Evolutionary conservation across 495 filamentous ascomycete genomes (phyloP).

Genomic region (Letharia columbiana): DNA sequence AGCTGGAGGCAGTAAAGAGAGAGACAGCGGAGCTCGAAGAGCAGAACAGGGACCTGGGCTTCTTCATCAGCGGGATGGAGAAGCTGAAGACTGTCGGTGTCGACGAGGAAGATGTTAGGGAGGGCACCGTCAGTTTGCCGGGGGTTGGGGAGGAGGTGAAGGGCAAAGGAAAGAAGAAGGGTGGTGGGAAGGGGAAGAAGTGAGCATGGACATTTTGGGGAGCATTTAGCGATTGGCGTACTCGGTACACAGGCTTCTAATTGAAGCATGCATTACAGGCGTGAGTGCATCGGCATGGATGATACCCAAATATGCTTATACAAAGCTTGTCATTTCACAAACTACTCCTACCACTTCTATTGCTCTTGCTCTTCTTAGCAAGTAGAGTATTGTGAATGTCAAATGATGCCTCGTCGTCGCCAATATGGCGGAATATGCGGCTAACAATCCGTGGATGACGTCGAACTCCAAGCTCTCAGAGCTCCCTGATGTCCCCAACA

Average conservation of each 20-base stretch:
- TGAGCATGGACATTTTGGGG: constrained; percentile 10
- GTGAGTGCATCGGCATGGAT: background rate
- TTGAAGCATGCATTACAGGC: constrained; percentile 6
- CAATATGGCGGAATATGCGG: background rate
- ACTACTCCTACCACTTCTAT: background rate
- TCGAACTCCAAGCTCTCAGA: background rate
- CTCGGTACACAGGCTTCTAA: background rate
- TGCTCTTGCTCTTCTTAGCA: background rate
- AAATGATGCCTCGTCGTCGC: background rate
- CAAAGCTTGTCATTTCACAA: background rate
- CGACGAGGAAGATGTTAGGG: constrained; percentile 44
- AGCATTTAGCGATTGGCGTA: background rate
- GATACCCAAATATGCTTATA: background rate
- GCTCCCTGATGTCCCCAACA: background rate
- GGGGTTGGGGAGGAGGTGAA: constrained; percentile 28
- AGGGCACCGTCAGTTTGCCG: constrained; percentile 49
- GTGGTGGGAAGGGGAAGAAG: constrained; percentile 18
- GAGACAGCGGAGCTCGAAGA: constrained; percentile 62
- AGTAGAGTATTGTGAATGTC: background rate
- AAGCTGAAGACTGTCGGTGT: constrained; percentile 63
- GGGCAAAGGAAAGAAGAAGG: constrained; percentile 14
- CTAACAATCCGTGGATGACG: constrained; percentile 8
- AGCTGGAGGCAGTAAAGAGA: constrained; percentile 45
- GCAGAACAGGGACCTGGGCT: constrained; percentile 80
- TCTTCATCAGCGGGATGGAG: constrained; percentile 78